A percentile compares a stretch with the other conserved stretches of the same genome.
phyloP scores from a whole-genome alignment of 495 filamentous ascomycete genomes.

The Xylaria castorea region DNA sequence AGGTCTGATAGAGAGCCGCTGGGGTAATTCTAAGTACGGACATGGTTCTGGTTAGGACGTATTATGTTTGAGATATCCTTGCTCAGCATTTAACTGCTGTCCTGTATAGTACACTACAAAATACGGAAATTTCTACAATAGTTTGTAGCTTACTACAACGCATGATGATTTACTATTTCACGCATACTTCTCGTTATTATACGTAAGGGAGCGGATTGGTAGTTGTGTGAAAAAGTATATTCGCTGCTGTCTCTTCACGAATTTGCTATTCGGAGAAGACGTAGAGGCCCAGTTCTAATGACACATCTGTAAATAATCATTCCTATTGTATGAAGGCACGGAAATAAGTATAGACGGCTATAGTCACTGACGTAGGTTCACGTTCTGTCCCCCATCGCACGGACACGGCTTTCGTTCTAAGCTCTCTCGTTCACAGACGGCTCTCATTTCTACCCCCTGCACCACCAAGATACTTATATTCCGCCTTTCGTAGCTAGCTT shows the following conservation, averaged over 20 bases:
- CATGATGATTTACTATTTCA: background rate
- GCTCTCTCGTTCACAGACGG: background rate
- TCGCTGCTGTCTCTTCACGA: background rate
- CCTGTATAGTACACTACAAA: background rate
- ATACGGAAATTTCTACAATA: background rate
- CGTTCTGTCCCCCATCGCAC: background rate
- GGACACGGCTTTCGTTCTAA: background rate
- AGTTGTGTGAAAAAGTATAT: background rate
- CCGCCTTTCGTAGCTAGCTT: background rate
- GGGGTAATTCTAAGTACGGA: background rate
- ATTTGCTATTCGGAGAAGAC: background rate
- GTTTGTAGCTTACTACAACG: background rate
- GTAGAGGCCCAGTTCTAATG: background rate
- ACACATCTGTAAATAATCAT: background rate
- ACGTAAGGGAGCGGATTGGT: background rate
- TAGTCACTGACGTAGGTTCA: background rate
- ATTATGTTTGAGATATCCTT: slow-evolving; percentile 6
- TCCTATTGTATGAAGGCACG: background rate
- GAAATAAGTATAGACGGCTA: background rate
- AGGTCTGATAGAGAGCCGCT: background rate
- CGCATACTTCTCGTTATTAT: background rate
- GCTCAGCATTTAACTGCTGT: background rate
- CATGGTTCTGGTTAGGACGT: background rate
- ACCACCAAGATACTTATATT: background rate
- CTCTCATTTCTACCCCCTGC: background rate